These are phyloP conservation scores for Escallonia herrerae DNA, from an alignment of 129 eudicot species.

Conservation along the genomic window DNA sequence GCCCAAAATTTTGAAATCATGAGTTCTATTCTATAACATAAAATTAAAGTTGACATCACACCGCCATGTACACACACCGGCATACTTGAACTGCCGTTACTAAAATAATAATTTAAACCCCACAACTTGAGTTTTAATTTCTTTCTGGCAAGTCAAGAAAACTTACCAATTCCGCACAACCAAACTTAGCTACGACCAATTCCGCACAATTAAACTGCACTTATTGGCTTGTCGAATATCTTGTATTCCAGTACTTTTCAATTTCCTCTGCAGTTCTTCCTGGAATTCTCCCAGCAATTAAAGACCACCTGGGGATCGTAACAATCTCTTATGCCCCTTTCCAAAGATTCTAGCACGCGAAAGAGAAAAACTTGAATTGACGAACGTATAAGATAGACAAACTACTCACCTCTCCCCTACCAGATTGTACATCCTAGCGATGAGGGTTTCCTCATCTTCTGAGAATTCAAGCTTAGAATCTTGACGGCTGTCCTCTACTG, in stretches of 20 bases:
- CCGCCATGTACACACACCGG: too few species aligned
- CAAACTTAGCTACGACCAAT: too few species aligned
- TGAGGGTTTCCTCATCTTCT: conserved; percentile 42
- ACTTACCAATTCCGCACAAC: too few species aligned
- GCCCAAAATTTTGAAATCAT: too few species aligned
- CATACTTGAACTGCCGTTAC: too few species aligned
- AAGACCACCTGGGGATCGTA: conserved; percentile 27
- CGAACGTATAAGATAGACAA: background rate
- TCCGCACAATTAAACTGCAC: background rate
- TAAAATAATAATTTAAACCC: too few species aligned
- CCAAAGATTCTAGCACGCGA: background rate
- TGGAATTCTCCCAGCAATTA: conserved; percentile 55
- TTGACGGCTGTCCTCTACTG: conserved; percentile 19
- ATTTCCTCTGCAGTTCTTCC: conserved; percentile 54
- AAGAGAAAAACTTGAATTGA: background rate
- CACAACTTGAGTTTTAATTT: too few species aligned
- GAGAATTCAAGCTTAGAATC: conserved; percentile 28
- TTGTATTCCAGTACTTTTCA: conserved; percentile 38
- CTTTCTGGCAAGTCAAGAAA: too few species aligned
- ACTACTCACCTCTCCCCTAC: conserved; percentile 38
- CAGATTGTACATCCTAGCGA: conserved; percentile 43
- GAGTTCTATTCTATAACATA: too few species aligned
- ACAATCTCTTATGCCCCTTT: background rate
- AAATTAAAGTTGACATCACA: too few species aligned
- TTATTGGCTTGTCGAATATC: conserved; percentile 13